phyloP scores from a whole-genome alignment of 2,329 filamentous ascomycete species.

The Diaporthe velutina region DNA sequence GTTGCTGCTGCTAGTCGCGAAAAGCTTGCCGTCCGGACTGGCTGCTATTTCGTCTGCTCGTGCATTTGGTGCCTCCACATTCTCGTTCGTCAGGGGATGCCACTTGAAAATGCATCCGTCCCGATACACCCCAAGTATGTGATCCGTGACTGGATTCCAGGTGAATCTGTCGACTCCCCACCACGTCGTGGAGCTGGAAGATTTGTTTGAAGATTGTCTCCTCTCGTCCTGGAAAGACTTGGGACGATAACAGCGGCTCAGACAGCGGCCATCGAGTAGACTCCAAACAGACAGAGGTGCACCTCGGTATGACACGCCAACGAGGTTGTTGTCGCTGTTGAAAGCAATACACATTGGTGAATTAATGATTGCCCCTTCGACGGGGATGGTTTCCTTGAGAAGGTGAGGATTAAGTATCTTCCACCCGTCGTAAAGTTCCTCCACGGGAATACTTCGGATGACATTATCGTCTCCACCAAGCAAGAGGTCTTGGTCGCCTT shows the following conservation, averaged over 20 bases:
- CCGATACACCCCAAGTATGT: not conserved
- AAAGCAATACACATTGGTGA: not conserved
- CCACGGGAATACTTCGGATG: not conserved
- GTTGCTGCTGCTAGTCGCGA: not conserved
- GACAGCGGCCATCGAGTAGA: not conserved
- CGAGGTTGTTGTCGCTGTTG: not conserved
- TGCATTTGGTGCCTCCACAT: not conserved
- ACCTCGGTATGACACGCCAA: not conserved
- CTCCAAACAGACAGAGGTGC: not conserved
- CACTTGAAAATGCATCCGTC: constrained; percentile 8
- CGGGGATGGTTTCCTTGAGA: not conserved
- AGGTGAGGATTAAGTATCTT: not conserved
- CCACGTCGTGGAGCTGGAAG: not conserved
- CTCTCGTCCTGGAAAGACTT: not conserved
- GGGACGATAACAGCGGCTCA: not conserved
- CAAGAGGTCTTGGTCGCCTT: not conserved
- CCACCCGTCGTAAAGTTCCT: not conserved
- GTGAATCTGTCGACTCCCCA: not conserved
- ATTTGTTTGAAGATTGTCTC: not conserved
- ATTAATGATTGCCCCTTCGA: not conserved
- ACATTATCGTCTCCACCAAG: not conserved
- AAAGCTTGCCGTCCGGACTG: constrained; percentile 3
- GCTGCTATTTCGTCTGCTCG: not conserved
- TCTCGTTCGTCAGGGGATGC: not conserved
- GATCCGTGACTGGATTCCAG: not conserved